These are phyloP conservation scores for Russula earlei DNA, from an alignment of 768 basidiomycete genomes.

Conservation along the genomic window DNA sequence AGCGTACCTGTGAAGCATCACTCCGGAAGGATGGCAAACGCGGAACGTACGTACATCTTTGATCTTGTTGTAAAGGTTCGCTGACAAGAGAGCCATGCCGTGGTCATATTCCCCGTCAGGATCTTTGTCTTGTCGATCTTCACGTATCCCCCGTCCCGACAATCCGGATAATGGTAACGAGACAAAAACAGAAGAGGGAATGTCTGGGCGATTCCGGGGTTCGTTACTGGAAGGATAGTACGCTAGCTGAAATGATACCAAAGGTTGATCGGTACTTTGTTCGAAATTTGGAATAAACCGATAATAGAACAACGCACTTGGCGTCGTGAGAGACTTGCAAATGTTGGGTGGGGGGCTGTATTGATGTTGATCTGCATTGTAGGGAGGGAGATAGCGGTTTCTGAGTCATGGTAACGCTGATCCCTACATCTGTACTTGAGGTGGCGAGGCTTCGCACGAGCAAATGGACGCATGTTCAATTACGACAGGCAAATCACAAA, in stretches of 20 bases:
- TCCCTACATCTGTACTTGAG: background rate
- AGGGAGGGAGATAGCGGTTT: background rate
- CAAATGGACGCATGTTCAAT: background rate
- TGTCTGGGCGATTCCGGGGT: background rate
- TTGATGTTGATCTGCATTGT: background rate
- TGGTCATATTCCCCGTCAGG: background rate
- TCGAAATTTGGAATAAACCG: background rate
- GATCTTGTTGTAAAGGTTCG: constrained; percentile 4
- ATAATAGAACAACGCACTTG: background rate
- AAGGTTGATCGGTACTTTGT: too few species aligned
- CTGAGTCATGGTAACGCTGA: background rate
- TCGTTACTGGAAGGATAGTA: background rate
- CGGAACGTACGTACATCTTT: background rate
- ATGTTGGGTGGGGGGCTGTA: background rate
- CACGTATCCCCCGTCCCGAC: too few species aligned
- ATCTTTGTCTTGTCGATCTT: background rate
- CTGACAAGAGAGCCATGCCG: constrained; percentile 4
- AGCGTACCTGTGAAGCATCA: too few species aligned
- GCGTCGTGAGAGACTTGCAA: background rate
- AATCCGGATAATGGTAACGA: background rate
- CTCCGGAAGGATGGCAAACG: background rate
- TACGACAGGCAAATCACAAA: background rate
- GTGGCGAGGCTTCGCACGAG: background rate
- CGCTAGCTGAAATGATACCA: background rate
- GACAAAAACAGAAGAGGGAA: background rate